Evolutionary conservation across 78 protist species (phyloP), one percentile per base, ranked within the genome.

Genomic region (Trichosphaerium sp.): DNA sequence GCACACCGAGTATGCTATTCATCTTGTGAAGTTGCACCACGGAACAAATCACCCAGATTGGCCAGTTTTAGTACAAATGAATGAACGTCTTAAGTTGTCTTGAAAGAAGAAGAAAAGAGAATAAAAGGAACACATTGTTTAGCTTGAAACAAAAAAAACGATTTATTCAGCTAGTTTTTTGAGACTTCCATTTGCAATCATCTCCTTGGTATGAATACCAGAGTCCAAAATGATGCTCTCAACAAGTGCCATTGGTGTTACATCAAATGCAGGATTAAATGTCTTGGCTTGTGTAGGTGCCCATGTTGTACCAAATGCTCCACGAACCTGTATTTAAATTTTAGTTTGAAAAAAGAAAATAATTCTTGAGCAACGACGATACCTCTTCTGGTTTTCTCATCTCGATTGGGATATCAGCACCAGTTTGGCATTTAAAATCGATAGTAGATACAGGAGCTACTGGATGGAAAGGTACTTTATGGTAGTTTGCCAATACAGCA

Each of bases 191-290:
- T 57, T 18, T 18, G 23, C 61, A 57, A 57, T 57, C 21, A 23
- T 18, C 62, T 57, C 62, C 18, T 21, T 18, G 18, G 62, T 57
- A 18, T 39, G 21, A 29, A 80, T 60, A 29, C 85, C 85, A 15
- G 76, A 56, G 21, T 80, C 85, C 23, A 80, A 39, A 26, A 80
- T 76, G 18, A 65, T 8, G 35, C 58, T 25, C n/a, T 79, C 70
- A 21, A 81, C 78, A 0, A 67, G 18, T 15, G 55, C 31, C 41
- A 32, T 42, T 28, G 87, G 87, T 1, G 87, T 81, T 12, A 81
- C 87, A 56, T 81, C 82, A 15, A 81, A 81, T 4, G 82, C 82
- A 14, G 87, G 87, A 52, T 81, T 81, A 42, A 69, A 81, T 23
- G 68, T 61, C 26, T 78, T 65, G 15, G 72, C 44, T 15, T 47